Conservation (phyloP, 2,329 filamentous ascomycete species). For the Penicillium italicum region DNA sequence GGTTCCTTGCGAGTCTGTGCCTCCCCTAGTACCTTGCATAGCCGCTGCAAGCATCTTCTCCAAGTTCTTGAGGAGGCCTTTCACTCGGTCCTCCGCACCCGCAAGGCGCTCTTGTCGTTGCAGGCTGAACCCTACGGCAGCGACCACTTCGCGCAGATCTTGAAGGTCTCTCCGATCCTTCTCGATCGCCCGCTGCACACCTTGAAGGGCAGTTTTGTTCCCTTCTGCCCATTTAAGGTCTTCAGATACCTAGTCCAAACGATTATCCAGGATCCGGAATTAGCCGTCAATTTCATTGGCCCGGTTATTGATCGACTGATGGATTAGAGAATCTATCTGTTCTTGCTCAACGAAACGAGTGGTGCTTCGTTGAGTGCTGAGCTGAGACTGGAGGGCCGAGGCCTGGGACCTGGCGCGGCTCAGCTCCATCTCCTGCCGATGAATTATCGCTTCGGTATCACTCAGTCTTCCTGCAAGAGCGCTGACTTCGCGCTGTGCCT, state of each 20-base stretch:
- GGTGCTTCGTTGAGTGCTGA: fast-evolving
- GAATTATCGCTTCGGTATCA: background rate
- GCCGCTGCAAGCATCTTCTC: background rate
- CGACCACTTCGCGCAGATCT: background rate
- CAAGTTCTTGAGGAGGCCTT: background rate
- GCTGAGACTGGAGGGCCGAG: background rate
- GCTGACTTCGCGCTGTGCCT: background rate
- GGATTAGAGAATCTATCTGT: background rate
- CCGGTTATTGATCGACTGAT: background rate
- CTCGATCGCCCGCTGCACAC: background rate
- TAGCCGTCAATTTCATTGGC: background rate
- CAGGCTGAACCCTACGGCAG: fast-evolving
- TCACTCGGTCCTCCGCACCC: background rate
- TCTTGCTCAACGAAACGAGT: background rate
- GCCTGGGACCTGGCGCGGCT: background rate
- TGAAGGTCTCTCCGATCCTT: background rate
- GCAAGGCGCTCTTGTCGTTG: background rate
- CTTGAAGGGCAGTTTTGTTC: background rate
- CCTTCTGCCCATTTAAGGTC: background rate
- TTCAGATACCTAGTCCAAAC: background rate
- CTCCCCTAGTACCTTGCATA: background rate
- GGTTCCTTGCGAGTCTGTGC: background rate
- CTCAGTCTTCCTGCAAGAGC: background rate
- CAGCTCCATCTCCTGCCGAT: background rate
- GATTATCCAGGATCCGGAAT: background rate